Evolutionary conservation across 2,329 filamentous ascomycete genomes (phyloP).

Genomic region (Albophoma yamanashiensis): DNA sequence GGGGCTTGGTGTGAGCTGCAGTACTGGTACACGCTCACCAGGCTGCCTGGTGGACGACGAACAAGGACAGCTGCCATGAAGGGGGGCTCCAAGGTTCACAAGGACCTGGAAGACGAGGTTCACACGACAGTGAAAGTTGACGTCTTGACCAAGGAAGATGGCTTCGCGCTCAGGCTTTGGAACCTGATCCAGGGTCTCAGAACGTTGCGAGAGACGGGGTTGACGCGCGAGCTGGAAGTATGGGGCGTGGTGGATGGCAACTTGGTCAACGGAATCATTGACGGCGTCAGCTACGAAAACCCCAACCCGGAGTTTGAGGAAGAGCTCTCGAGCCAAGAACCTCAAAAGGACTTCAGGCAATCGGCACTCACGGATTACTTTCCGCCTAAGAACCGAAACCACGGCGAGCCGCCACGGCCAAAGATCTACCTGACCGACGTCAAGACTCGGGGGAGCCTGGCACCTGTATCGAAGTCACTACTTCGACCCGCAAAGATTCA

Average conservation of each 20-base stretch:
- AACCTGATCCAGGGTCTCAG: constrained; percentile 81
- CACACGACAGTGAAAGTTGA: constrained; percentile 67
- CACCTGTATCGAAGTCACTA: constrained; percentile 55
- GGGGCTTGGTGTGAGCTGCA: constrained; percentile 96
- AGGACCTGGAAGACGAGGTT: constrained; percentile 75
- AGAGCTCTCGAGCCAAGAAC: constrained; percentile 31
- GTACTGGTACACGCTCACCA: constrained; percentile 77
- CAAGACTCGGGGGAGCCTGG: constrained; percentile 63
- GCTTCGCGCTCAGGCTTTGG: constrained; percentile 75
- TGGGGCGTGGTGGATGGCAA: constrained; percentile 80
- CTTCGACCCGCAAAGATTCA: constrained; percentile 76
- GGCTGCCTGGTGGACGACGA: constrained; percentile 59
- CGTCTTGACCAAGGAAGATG: constrained; percentile 66
- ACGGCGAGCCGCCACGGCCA: constrained; percentile 1
- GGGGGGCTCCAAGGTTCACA: constrained; percentile 68
- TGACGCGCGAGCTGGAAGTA: constrained; percentile 68
- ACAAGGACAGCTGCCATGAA: constrained; percentile 75
- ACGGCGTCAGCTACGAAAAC: constrained; percentile 69
- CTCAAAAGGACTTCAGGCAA: constrained; percentile 18
- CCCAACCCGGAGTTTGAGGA: constrained; percentile 63
- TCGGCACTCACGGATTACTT: constrained; percentile 31
- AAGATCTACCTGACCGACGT: constrained; percentile 73
- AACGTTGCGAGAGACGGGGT: constrained; percentile 57
- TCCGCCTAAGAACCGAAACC: constrained; percentile 9
- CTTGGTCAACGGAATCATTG: constrained; percentile 81